These are phyloP conservation scores for Kwoniella pini DNA, from an alignment of 768 basidiomycete genomes.

Conservation along the genomic window DNA sequence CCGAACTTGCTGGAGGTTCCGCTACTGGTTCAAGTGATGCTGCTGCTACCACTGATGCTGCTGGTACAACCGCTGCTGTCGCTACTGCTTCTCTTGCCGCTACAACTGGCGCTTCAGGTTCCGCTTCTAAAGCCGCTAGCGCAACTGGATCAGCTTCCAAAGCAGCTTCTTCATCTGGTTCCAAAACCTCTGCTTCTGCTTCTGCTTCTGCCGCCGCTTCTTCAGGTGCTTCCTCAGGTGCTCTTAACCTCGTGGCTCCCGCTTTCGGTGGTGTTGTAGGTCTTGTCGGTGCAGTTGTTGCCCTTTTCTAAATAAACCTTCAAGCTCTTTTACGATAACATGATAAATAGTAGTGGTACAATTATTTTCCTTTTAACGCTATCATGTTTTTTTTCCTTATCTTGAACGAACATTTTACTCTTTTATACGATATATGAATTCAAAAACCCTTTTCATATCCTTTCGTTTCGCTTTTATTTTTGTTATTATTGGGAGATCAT, in stretches of 20 bases:
- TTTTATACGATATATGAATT: neutral
- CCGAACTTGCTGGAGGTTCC: constrained; percentile 16
- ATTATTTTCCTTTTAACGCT: neutral
- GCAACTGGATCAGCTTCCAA: constrained; percentile 14
- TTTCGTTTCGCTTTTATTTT: constrained; percentile 7
- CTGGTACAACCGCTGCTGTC: constrained; percentile 5
- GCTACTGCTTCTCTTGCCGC: constrained; percentile 5
- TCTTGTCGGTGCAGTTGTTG: constrained; percentile 21
- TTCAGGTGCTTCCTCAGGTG: constrained; percentile 11
- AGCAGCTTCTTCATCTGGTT: constrained; percentile 3
- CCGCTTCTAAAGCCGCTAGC: constrained; percentile 23
- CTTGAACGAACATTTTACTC: neutral
- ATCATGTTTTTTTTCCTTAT: neutral
- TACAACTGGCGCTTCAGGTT: constrained; percentile 10
- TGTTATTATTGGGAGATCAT: neutral
- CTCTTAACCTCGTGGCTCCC: constrained; percentile 19
- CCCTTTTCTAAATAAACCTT: constrained; percentile 11
- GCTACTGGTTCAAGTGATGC: constrained; percentile 31
- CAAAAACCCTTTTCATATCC: neutral
- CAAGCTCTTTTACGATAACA: neutral
- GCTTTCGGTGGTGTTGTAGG: constrained; percentile 24
- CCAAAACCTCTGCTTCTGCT: neutral
- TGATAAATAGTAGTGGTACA: neutral
- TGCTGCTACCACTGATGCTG: constrained; percentile 24
- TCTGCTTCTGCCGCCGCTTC: constrained; percentile 6